These are phyloP conservation scores for Erigeron philadelphicus DNA, from an alignment of 140 eudicot genomes.

Conservation along the genomic window DNA sequence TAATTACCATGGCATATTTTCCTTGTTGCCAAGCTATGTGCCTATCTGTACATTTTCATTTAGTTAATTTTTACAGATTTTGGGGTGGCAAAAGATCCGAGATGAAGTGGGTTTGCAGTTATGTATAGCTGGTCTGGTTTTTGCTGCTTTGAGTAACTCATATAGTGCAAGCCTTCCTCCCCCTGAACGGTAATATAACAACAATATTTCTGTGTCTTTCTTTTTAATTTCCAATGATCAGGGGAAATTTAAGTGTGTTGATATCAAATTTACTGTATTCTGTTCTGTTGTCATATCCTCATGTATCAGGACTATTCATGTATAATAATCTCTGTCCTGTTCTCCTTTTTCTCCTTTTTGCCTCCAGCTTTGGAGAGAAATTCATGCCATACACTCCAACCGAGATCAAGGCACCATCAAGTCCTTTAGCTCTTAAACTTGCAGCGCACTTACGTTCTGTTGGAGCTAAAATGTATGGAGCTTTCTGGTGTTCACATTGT, in stretches of 20 bases:
- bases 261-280: background rate
- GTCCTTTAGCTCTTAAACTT: constrained; percentile 72
- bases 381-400: constrained; percentile 57
- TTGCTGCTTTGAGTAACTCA: constrained; percentile 53
- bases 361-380: constrained; percentile 44
- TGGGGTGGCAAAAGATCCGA: constrained; percentile 50
- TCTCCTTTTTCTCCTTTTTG: background rate
- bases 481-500: constrained; percentile 98
- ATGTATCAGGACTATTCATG: constrained; percentile 16
- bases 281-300: background rate
- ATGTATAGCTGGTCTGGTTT: constrained; percentile 48
- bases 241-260: too few species aligned
- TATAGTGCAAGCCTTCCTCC: constrained; percentile 46
- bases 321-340: constrained; percentile 13
- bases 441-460: constrained; percentile 74
- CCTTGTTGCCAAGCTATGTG: background rate
- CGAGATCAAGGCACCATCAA: constrained; percentile 60
- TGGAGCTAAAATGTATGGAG: constrained; percentile 98
- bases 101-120: constrained; percentile 52
- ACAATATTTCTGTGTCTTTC: background rate
- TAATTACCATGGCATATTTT: background rate
- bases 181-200: constrained; percentile 52
- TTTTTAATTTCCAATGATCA: background rate
- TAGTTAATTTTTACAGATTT: constrained; percentile 37
- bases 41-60: background rate